Percentiles rank a stretch among this genome's conserved stretches.
Conservation (phyloP, 2,329 filamentous ascomycete genomes). For the Pseudocercospora vitis region DNA sequence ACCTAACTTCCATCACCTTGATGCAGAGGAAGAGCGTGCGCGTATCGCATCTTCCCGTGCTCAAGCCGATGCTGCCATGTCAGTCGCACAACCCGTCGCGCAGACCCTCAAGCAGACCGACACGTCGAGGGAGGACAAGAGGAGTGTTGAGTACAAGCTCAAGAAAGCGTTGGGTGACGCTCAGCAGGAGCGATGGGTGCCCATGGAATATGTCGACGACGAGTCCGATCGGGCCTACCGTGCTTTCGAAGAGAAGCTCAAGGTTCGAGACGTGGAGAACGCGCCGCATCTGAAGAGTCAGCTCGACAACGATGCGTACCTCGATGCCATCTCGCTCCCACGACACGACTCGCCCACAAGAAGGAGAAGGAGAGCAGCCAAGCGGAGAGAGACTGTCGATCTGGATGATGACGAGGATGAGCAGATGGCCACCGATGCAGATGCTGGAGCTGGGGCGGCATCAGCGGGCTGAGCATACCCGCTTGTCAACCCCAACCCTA, state of each 20-base stretch:
- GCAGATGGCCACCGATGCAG: conserved; percentile 1
- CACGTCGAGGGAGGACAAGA: conserved; percentile 55
- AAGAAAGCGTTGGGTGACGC: conserved; percentile 69
- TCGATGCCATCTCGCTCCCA: conserved; percentile 63
- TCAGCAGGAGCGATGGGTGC: conserved; percentile 79
- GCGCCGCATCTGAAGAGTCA: conserved; percentile 54
- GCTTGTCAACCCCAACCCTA: background rate
- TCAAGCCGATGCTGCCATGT: conserved; percentile 46
- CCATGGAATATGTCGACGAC: conserved; percentile 77
- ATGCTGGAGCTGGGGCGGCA: background rate
- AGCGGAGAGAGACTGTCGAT: conserved; percentile 28
- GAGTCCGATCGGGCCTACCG: conserved; percentile 73
- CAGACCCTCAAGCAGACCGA: conserved; percentile 29
- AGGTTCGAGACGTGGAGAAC: conserved; percentile 51
- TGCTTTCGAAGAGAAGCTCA: conserved; percentile 71
- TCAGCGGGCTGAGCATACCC: background rate
- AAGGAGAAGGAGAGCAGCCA: conserved; percentile 41
- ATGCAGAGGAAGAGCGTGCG: conserved; percentile 75
- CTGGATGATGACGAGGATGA: conserved; percentile 29
- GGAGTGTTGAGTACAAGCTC: conserved; percentile 66
- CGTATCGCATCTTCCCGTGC: conserved; percentile 45
- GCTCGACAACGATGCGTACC: conserved; percentile 59
- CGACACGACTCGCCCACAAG: conserved; percentile 41
- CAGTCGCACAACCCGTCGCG: conserved; percentile 14
- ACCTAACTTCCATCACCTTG: conserved; percentile 89